Base-by-base conservation (phyloP, 2,329 filamentous ascomycete species). In the Colletotrichum lentis region DNA sequence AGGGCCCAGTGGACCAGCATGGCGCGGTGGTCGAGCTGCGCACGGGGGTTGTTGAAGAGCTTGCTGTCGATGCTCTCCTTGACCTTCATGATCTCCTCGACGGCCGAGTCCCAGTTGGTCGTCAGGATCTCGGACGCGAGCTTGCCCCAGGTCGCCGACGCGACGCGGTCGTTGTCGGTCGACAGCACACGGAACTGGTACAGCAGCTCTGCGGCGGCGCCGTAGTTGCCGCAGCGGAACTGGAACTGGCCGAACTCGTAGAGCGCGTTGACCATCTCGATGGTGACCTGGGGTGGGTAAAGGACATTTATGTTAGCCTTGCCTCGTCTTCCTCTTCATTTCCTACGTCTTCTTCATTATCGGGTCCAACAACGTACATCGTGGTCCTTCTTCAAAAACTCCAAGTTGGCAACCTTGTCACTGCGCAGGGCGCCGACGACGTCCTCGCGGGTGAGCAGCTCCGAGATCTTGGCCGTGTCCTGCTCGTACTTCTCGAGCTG, bases 341-440 rank as follows among this genome's bases (percentile, higher is more conserved):
- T n/a, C n/a, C n/a, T n/a, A n/a, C n/a, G n/a, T n/a, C n/a, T n/a
- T n/a, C n/a, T 5, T 35, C 20, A 31, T 27, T 31, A 39, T 35
- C 11, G 18, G 20, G 10, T 49, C 50, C 12, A 11, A n/a, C 57
- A 66, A 83, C 88, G 77, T 84, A 91, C 96, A 73, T 91, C 92
- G 81, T 99, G 95, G 76, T 96, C 91, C 82, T 97, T 96, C 86
- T 98, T 97, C 72, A 99, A 83, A 80, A 95, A 99, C 80, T 95
- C 93, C 90, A 99, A 91, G 85, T 99, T 99, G 82, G 95, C 94
- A 78, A 94, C 93, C 87, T 99, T 99, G 86, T 99, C 96, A 79
- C 92, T 96, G 74, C 96, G 87, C 77, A 99, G 86, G 78, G 95
- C 94, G 73, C 90, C 91, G 72, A 98, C 91, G 52, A 99, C 96